Base-by-base conservation (phyloP, 2,329 filamentous ascomycete genomes). In the Epichloe brachyelytri region DNA sequence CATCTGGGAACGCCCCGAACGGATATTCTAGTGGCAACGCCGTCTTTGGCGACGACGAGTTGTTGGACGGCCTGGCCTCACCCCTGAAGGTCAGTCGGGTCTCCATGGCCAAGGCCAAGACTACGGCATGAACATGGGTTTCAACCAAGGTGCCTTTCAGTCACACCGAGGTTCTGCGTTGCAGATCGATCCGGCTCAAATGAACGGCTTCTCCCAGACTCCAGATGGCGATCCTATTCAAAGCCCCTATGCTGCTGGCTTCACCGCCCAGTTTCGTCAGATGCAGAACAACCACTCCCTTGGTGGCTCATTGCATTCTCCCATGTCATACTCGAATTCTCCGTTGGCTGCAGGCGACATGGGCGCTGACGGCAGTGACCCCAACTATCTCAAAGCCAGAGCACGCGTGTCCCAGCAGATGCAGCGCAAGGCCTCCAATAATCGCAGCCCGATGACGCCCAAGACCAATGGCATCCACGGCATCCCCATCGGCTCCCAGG, bases 181-280 rank as follows among this genome's bases (percentile, higher is more conserved):
- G 38, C 77, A 81, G 53, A 78, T 84, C 59, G 82, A 86, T 56
- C 79, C 82, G 54, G 72, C 77, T 46, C 82, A 85, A 52, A 82
- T 88, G 62, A 85, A 86, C 62, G 81, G 88, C 55, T 97, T 86
- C 68, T 95, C 91, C 19, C 88, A 87, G 65, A 95, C 90, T 2
- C 90, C 91, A 3, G 91, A 97, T 54, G 88, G 88, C 49, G 85
- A 88, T 49, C 89, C 91, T 5, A 91, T 95, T 54, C 87, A 94
- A 62, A 96, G 89, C 60, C 91, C 91, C 0, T 96, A 89, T 62
- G 78, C 86, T 41, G 80, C 85, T 59, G 82, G 78, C 62, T 93
- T 90, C 71, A 85, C 83, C 68, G 85, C 86, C 62, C 86, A 89
- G 57, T 94, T 88, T 65, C 80, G 85, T 43, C 78, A 79, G 53